Base-by-base conservation (phyloP, 345 rosid genomes). In the Lumnitzera littorea region DNA sequence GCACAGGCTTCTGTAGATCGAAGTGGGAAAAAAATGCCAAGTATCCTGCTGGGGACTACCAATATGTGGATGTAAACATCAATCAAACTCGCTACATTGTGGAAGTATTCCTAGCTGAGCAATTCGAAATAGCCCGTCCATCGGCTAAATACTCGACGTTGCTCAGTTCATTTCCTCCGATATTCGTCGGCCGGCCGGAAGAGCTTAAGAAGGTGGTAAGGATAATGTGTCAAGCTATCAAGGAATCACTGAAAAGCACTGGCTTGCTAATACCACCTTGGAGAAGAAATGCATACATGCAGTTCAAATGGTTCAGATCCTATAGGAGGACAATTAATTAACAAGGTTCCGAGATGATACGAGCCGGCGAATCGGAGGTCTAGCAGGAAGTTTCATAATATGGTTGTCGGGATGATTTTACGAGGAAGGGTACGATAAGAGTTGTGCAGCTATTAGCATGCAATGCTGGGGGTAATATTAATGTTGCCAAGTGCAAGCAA, bases 201-300 rank as follows among this genome's bases (percentile, higher is more conserved):
- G 77, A 82, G 57, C 60, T 94, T 7, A 86, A 83, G 80, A 69
- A 84, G 70, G 55, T 80, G 0, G 84, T 80, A 67, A 82, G 82
- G 65, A 55, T 88, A 15, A 86, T 94, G 91, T 83, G 91, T 70
- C 71, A 46, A 12, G 91, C 79, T 4, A 70, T 80, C 1, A 76
- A 78, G 50, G 63, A 63, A 60, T 86, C 96, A 11, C 76, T 94
- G 88, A 83, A 72, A 52, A 67, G 68, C 55, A 67, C 53, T 2
- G 74, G 60, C 31, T 54, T 90, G 79, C 62, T 58, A 9, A 65
- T 86, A 53, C 88, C 97, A 0, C 99, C 99, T 0, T 94, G 99
- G 99, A 84, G 97, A 70, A 82, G 82, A 58, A 76, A 76, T 13
- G 75, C 82, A 15, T 90, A 84, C 67, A 71, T 90, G 95, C 88